Percentiles rank a stretch among this genome's conserved stretches.
Evolutionary conservation across 2,329 filamentous ascomycete species (phyloP).

Genomic region (Aspergillus brasiliensis): DNA sequence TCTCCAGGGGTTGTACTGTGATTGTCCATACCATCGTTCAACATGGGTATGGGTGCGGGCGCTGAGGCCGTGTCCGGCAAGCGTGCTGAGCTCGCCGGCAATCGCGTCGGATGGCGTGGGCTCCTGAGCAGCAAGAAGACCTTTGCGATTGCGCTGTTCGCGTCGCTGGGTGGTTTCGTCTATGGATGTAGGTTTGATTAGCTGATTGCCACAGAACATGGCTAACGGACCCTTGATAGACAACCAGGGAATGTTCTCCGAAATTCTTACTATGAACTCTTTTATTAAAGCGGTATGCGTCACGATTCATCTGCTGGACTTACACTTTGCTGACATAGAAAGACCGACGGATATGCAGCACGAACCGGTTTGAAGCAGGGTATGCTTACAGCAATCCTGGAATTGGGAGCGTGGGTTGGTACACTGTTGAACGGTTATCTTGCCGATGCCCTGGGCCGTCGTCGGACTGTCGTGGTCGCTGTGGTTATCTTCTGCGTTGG

Average conservation of each 20-base stretch:
- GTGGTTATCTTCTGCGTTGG: slow-evolving; percentile 40
- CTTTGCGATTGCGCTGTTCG: slow-evolving; percentile 58
- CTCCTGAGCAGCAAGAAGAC: slow-evolving; percentile 57
- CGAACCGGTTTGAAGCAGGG: slow-evolving; percentile 32
- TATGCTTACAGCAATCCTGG: slow-evolving; percentile 44
- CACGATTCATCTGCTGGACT: slow-evolving; percentile 24
- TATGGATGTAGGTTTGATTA: slow-evolving; percentile 57
- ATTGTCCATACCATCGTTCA: background rate
- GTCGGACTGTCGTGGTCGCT: slow-evolving; percentile 36
- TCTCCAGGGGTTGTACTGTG: background rate
- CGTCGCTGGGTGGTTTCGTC: slow-evolving; percentile 55
- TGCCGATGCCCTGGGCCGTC: slow-evolving; percentile 39
- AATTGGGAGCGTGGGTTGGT: slow-evolving; percentile 44
- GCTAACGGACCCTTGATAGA: slow-evolving; percentile 36
- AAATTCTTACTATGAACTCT: slow-evolving; percentile 58
- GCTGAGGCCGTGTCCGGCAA: slow-evolving; percentile 32
- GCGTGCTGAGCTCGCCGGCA: slow-evolving; percentile 37
- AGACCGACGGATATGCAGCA: slow-evolving; percentile 33
- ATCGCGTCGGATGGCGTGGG: slow-evolving; percentile 47
- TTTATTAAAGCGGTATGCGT: slow-evolving; percentile 50
- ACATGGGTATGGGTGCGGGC: slow-evolving; percentile 8
- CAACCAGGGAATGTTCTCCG: slow-evolving; percentile 77
- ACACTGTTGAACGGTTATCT: slow-evolving; percentile 41
- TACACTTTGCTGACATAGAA: background rate
- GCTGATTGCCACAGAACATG: too few relatives aligned